These are phyloP conservation scores for Vaccinium darrowii DNA, from an alignment of 148 eudicot species.

Conservation along the genomic window DNA sequence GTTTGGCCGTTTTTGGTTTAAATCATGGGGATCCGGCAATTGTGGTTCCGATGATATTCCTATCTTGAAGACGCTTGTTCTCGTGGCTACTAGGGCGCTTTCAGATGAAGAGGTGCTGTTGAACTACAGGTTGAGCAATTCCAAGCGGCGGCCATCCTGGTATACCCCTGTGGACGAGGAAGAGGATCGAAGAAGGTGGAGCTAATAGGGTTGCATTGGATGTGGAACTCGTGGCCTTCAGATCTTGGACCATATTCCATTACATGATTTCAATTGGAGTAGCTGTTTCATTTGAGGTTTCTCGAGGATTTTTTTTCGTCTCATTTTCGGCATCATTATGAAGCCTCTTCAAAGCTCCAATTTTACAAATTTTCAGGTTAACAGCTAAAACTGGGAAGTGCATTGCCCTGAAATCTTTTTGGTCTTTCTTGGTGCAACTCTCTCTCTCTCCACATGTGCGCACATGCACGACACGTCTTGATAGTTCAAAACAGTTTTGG, in stretches of 20 bases:
- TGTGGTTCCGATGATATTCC: constrained; percentile 41
- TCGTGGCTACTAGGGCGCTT: constrained; percentile 71
- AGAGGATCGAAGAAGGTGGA: constrained; percentile 92
- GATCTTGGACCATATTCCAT: neutral
- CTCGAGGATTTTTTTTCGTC: neutral
- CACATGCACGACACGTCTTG: neutral
- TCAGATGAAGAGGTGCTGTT: constrained; percentile 74
- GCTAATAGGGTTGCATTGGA: constrained; percentile 28
- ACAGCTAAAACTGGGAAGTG: neutral
- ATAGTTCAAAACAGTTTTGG: no score
- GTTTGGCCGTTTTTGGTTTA: constrained; percentile 85
- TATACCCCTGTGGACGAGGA: constrained; percentile 87
- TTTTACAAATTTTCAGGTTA: neutral
- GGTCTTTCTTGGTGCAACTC: neutral
- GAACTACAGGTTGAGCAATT: constrained; percentile 84
- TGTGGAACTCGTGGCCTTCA: neutral
- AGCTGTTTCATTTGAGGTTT: neutral
- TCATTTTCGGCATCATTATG: neutral
- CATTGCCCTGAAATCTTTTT: neutral
- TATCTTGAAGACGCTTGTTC: constrained; percentile 63
- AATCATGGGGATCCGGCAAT: constrained; percentile 54
- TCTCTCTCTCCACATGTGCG: neutral
- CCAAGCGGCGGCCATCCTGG: constrained; percentile 80
- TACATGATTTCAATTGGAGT: neutral
- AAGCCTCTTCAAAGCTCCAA: neutral